phyloP scores from a whole-genome alignment of 2,329 filamentous ascomycete genomes.

The Penicillium freii region DNA sequence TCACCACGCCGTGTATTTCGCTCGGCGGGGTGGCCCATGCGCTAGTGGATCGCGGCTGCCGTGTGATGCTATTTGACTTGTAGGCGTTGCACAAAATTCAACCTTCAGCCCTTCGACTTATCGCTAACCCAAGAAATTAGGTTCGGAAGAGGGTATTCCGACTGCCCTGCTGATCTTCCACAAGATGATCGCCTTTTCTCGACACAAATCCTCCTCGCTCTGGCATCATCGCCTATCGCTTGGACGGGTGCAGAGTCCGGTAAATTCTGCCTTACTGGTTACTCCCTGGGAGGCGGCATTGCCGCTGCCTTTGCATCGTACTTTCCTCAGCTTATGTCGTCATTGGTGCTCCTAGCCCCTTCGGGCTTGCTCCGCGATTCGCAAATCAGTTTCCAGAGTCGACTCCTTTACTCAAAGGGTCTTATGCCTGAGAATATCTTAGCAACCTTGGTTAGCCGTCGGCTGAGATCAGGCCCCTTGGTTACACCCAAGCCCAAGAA shows the following conservation, averaged over 20 bases:
- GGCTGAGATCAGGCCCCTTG: conserved; percentile 48
- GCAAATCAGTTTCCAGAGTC: conserved; percentile 61
- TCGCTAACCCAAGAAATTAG: conserved; percentile 16
- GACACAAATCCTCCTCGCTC: conserved; percentile 67
- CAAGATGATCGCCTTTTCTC: conserved; percentile 73
- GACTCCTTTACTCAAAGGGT: conserved; percentile 61
- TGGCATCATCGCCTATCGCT: conserved; percentile 66
- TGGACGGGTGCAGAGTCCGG: conserved; percentile 57
- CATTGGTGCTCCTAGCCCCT: conserved; percentile 74
- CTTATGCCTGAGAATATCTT: conserved; percentile 60
- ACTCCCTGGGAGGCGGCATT: conserved; percentile 76
- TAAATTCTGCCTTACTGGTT: conserved; percentile 71
- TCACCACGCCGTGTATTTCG: conserved; percentile 72
- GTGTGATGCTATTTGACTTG: conserved; percentile 75
- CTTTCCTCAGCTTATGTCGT: conserved; percentile 66
- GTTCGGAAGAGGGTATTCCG: conserved; percentile 71
- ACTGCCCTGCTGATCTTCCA: conserved; percentile 63
- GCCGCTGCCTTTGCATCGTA: conserved; percentile 66
- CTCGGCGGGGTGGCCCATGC: conserved; percentile 65
- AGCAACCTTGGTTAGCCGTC: conserved; percentile 50
- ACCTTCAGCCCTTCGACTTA: not conserved
- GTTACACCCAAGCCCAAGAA: conserved; percentile 32
- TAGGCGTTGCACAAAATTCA: conserved; percentile 20
- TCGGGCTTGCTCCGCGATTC: conserved; percentile 68
- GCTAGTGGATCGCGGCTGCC: conserved; percentile 64